Evolutionary conservation across 176 grass and related monocot species (phyloP), one percentile per base, ranked within the genome.

Genomic region (Oryza australiensis): DNA sequence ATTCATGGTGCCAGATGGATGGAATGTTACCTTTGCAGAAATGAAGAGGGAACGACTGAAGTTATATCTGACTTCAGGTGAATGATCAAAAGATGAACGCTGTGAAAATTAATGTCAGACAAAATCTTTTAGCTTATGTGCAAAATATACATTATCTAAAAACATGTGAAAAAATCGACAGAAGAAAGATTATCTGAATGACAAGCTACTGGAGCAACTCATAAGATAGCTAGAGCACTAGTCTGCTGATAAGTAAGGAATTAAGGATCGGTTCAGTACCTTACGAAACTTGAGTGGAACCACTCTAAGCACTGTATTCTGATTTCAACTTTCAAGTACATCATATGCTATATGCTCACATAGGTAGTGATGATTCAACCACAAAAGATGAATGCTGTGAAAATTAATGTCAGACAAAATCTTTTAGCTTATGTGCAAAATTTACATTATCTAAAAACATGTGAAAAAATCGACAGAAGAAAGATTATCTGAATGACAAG

Each of bases 41-140:
- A 48, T 15, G 13, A 20, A 34, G 57, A 70, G 37, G 32, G 11
- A 30, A 34, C 12, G 68, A 70, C 40, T 33, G 45, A 57, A 81
- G 24, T 62, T 29, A 23, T 71, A 33, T 9, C 67, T 72, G 66
- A 81, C 79, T 32, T 72, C 8, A 41, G 13, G 46, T 60, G 68
- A 70, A 64, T 30, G 68, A 62, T 82, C 26, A 43, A 62, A 37
- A 79, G 77, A 74, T 74, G 5, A 86, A 75, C 35, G 12, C 1
- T 74, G 51, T 51, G 38, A 43, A 60, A 28, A 32, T 28, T 75
- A 26, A 62, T 68, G 10, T 38, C 38, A 75, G 10, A 35, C 12
- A 18, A 42, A 70, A 86, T 27, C 5, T 80, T 66, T 57, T 75
- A 33, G n/a, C 27, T 81, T 34, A 81, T 81, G 70, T 68, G 35